Evolutionary conservation across 106 monocot genomes (phyloP).

Genomic region (Iris macrosiphon): DNA sequence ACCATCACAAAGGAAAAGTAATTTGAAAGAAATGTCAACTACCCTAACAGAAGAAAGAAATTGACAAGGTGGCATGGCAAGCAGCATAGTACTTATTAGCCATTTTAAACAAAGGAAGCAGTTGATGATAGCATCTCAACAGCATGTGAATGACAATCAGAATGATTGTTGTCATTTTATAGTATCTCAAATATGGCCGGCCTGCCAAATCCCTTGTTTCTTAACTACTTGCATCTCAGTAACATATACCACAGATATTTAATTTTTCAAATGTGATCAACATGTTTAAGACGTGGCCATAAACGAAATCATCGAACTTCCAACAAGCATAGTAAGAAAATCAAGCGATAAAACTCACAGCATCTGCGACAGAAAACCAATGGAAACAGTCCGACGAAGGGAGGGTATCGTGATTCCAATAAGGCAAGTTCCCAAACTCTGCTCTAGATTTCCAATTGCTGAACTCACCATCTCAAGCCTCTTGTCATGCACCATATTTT

Average conservation of each 20-base stretch:
- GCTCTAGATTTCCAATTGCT: conserved; percentile 35
- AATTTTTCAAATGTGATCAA: background rate
- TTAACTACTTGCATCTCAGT: background rate
- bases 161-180: background rate
- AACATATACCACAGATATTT: background rate
- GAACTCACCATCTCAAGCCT: conserved; percentile 7
- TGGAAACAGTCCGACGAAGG: conserved; percentile 57
- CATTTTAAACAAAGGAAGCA: background rate
- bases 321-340: conserved; percentile 3
- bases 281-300: background rate
- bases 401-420: conserved; percentile 61
- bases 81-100: too few relatives aligned
- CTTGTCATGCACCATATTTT: too few relatives aligned
- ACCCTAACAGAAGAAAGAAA: too few relatives aligned
- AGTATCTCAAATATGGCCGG: background rate
- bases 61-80: too few relatives aligned
- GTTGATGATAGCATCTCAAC: background rate
- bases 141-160: background rate
- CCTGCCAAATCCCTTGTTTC: too few relatives aligned
- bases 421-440: conserved; percentile 50
- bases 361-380: conserved; percentile 61
- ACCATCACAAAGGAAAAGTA: too few relatives aligned
- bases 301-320: too few relatives aligned
- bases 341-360: conserved; percentile 31
- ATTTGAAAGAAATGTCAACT: too few relatives aligned